Conservation (phyloP, 805 yeast species). For the Saturnispora galanensis region DNA sequence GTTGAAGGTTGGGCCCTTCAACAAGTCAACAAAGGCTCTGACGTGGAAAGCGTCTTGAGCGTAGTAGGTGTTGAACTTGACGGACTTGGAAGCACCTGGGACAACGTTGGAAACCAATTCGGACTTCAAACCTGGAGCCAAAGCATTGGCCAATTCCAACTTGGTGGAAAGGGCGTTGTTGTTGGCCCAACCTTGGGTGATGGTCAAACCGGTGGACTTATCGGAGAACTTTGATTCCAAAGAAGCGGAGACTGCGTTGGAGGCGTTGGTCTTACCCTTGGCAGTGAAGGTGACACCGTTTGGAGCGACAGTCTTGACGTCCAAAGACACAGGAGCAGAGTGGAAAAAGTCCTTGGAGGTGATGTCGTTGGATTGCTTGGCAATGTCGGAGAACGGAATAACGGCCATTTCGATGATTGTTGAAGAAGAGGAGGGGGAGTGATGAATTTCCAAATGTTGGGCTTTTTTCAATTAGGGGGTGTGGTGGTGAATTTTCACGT, state of each 20-base stretch:
- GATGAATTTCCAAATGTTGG: background rate
- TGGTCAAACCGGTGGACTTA: conserved; percentile 82
- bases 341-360: conserved; percentile 91
- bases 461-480: too few relatives aligned
- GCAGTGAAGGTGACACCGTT: conserved; percentile 93
- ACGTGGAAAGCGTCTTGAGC: conserved; percentile 89
- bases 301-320: conserved; percentile 87
- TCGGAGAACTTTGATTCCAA: conserved; percentile 89
- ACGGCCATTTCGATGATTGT: conserved; percentile 45
- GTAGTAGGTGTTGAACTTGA: conserved; percentile 84
- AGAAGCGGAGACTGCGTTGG: conserved; percentile 75
- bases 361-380: conserved; percentile 86
- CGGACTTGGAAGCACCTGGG: conserved; percentile 79
- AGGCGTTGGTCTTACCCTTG: conserved; percentile 63
- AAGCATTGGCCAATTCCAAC: conserved; percentile 82
- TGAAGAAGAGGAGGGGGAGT: background rate
- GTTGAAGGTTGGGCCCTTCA: conserved; percentile 91
- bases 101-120: conserved; percentile 81
- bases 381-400: conserved; percentile 87
- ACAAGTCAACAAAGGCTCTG: conserved; percentile 87
- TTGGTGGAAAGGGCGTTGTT: conserved; percentile 87
- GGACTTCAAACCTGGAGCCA: conserved; percentile 92
- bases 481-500: too few relatives aligned
- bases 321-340: conserved; percentile 75
- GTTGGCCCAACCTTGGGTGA: conserved; percentile 98